Evolutionary conservation across 208 protist species (phyloP), one percentile per base, ranked within the genome.

Genomic region (Crithidia fasciculata): DNA sequence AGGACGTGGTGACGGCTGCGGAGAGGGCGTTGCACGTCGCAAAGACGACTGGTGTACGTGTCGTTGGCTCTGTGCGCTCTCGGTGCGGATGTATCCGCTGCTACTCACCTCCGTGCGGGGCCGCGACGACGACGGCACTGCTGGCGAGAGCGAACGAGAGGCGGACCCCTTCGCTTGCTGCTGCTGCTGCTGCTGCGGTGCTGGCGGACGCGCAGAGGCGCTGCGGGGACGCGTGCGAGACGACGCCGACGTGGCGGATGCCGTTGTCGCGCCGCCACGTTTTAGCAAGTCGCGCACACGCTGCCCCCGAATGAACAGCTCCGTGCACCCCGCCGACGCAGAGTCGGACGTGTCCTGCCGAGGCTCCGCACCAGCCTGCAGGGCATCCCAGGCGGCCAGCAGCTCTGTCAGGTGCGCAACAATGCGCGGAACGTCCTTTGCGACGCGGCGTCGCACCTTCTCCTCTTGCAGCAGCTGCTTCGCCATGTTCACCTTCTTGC

Each of bases 401-500:
- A 86, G 60, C 28, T 72, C 59, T 12, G 62, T 70, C n/a, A 95
- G 79, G 44, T 87, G 75, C 16, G 66, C 74, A 56, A 85, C 58
- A n/a, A 92, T 80, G 56, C 72, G 71, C 5, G 90, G 90, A 40
- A 95, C 64, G 59, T 90, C 88, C 71, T 82, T 86, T 39, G 81
- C 83, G 52, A 89, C 81, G 28, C 86, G 88, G 19, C 81, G 74
- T 8, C 90, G 85, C 36, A 79, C 72, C 55, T 77, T 85, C 69
- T 95, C 88, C 61, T 95, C 90, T 55, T 91, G 81, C 28, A 95
- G 80, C 1, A 95, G 74, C 60, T 92, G 84, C 69, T 93, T 90
- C 43, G 90, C 90, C 90, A 95, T 95, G 81, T 95, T 95, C 36
- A 92, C 73, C 55, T 87, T 88, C 64, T 90, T 88, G 60, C 81